phyloP scores from a whole-genome alignment of 768 basidiomycete genomes.

The Xerocomus brunneocitrinus region DNA sequence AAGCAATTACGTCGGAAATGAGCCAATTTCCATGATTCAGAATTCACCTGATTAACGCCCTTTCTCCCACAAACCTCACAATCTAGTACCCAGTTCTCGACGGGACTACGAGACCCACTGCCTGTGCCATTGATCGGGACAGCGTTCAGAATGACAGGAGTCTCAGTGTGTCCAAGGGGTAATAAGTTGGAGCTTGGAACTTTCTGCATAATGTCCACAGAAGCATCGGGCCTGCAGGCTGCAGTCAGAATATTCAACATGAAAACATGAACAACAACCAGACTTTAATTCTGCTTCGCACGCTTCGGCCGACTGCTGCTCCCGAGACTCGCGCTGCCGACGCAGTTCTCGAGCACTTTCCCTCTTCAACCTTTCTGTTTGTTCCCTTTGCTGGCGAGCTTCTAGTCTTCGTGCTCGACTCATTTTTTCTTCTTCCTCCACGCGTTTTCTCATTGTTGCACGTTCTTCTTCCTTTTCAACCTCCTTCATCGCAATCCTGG shows the following conservation, averaged over 20 bases:
- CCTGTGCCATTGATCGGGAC: slow-evolving; percentile 24
- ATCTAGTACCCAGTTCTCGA: slow-evolving; percentile 79
- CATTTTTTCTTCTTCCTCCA: slow-evolving; percentile 65
- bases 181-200: not conserved
- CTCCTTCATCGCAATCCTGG: slow-evolving; percentile 80
- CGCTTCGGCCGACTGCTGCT: slow-evolving; percentile 19
- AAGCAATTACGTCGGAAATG: slow-evolving; percentile 7
- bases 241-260: slow-evolving; percentile 13
- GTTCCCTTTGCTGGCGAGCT: slow-evolving; percentile 53
- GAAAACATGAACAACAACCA: not conserved
- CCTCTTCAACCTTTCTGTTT: slow-evolving; percentile 46
- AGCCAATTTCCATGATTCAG: not conserved
- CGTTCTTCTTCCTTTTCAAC: slow-evolving; percentile 72
- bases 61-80: slow-evolving; percentile 79
- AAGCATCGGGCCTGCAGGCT: slow-evolving; percentile 9
- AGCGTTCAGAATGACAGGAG: not conserved
- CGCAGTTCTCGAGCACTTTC: slow-evolving; percentile 59
- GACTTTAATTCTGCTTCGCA: slow-evolving; percentile 13
- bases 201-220: slow-evolving; percentile 1
- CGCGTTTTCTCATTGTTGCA: slow-evolving; percentile 51
- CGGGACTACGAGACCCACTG: slow-evolving; percentile 50
- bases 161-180: slow-evolving; percentile 5
- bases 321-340: slow-evolving; percentile 31
- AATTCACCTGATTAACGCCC: slow-evolving; percentile 69
- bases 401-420: slow-evolving; percentile 58